Evolutionary conservation across 257 asterid genomes (phyloP), one percentile per base, ranked within the genome.

Genomic region (Solanum clarkiae): DNA sequence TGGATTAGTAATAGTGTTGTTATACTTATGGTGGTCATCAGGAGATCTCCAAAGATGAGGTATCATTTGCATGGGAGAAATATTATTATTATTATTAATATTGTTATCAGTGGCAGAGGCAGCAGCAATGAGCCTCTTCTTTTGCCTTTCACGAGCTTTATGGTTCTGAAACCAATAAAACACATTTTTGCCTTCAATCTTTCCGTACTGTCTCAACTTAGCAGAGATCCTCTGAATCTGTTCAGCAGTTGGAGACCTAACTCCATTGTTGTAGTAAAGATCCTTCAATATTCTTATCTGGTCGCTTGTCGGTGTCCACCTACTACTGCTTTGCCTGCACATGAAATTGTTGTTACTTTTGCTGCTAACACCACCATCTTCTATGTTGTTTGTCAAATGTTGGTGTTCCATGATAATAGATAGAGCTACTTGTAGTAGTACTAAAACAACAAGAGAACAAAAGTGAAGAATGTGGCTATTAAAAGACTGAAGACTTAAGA

Each of bases 101-200:
- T 57, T 49, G 68, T 1, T 16, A 77, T 56, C 81, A 24, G 83
- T 44, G 6, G 63, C 15, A 70, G 82, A 12, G 62, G 83, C 80
- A 44, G 90, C 44, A 56, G 92, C 77, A 69, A 85, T 97, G 90
- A 95, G 95, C 74, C 98, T 90, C 85, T 94, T 95, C 89, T 97
- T 97, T 94, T 97, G 99, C 70, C 99, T 89, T 88, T 95, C 99
- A 7, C 99, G 93, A 65, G 99, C 99, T 81, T 97, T 97, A 87
- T 97, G 99, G 86, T 95, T 97, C 87, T 96, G 99, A 81, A 96
- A 96, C 99, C 99, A 96, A 88, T 96, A 96, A 83, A 96, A 96
- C 17, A 96, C 99, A 65, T 96, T 96, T 63, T 96, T 96, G 87
- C 99, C 99, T 82, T 96, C 99, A 47, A 96, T 96, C 94, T 97